Base-by-base conservation (phyloP, 2,329 filamentous ascomycete genomes). In the Lachnum nothofagi region DNA sequence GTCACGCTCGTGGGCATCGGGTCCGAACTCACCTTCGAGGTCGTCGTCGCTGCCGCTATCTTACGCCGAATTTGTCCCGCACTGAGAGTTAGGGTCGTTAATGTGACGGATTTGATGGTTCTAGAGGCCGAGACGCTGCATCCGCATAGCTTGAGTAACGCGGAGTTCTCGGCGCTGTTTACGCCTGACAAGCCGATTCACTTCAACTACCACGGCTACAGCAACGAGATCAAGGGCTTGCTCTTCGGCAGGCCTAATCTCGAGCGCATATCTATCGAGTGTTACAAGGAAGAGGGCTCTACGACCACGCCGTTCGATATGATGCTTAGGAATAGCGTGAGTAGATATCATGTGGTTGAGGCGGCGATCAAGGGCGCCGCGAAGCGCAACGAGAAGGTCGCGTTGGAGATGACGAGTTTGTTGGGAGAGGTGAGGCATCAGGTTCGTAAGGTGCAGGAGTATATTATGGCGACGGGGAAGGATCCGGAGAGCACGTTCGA, bases 291-390 rank as follows among this genome's bases (percentile, higher is more conserved):
- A 59, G 82, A 86, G 63, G 82, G 81, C 0, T 79, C 72, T 44
- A 85, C 82, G 1, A 86, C 81, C 0, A 85, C 81, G 2, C 82
- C 82, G 2, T 85, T 86, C 56, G 78, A 85, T 58, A 85, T 85
- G 82, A 80, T 85, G 80, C 69, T 85, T 1, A 64, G 76, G 4
- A 86, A 86, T 58, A 58, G 68, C 17, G 78, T 82, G 1, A 81
- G 74, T 16, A 68, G 81, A 35, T 86, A 76, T 56, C 73, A 85
- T 60, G 71, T 85, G 17, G 78, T 77, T 0, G 69, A 74, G 52
- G 65, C 72, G 9, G 82, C 80, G 2, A 57, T 85, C 42, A 67
- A 64, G 37, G 74, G 72, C 1, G 79, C 67, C 0, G 69, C 73
- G 1, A 66, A 65, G 56, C 55, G 63, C 3, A 81, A 82, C 49